These are phyloP conservation scores for Trypanosoma melophagium DNA, from an alignment of 208 protist species.

Conservation along the genomic window DNA sequence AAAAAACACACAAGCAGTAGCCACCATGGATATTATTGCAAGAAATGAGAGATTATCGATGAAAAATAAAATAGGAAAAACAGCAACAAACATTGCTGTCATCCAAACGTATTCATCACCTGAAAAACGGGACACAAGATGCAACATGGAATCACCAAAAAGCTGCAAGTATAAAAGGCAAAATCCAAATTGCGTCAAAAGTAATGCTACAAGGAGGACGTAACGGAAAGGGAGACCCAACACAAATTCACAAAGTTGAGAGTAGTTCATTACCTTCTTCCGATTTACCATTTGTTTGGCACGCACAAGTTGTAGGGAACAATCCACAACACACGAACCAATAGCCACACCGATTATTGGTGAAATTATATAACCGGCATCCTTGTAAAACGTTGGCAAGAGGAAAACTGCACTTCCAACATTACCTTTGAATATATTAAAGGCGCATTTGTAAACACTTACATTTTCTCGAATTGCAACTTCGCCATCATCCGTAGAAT, in stretches of 20 bases:
- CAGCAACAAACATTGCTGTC: slow-evolving; percentile 26
- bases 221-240: slow-evolving; percentile 26
- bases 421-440: slow-evolving; percentile 52
- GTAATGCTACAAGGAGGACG: slow-evolving; percentile 23
- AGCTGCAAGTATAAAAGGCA: slow-evolving; percentile 37
- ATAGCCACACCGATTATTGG: slow-evolving; percentile 26
- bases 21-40: slow-evolving; percentile 22
- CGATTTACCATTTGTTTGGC: slow-evolving; percentile 24
- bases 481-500: no score
- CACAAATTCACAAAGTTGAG: slow-evolving; percentile 21
- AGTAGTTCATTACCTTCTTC: slow-evolving; percentile 23
- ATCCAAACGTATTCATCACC: slow-evolving; percentile 25
- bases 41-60: slow-evolving; percentile 21
- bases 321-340: slow-evolving; percentile 26
- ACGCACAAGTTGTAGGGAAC: slow-evolving; percentile 29
- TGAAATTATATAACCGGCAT: slow-evolving; percentile 25
- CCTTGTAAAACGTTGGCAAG: slow-evolving; percentile 31
- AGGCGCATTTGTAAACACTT: slow-evolving; percentile 32
- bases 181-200: slow-evolving; percentile 45
- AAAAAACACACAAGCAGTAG: slow-evolving; percentile 22
- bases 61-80: slow-evolving; percentile 23
- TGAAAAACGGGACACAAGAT: slow-evolving; percentile 18
- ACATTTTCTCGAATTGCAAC: slow-evolving; percentile 19
- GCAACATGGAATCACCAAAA: slow-evolving; percentile 20
- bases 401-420: slow-evolving; percentile 37